These are phyloP conservation scores for Cytidiella melzeri DNA, from an alignment of 768 basidiomycete species.

Conservation along the genomic window DNA sequence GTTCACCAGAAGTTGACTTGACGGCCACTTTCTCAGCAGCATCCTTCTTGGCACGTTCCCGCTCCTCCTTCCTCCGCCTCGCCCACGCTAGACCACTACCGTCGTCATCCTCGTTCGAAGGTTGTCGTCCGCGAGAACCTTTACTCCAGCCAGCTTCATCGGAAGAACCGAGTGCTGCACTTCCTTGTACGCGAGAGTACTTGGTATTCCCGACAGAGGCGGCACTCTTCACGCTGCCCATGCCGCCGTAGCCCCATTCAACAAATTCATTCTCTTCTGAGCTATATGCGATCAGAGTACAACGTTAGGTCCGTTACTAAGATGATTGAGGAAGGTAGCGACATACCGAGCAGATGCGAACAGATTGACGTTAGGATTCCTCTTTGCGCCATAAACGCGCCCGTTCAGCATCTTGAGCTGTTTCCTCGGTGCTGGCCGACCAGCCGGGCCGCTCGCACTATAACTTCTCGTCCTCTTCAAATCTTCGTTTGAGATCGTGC, in stretches of 20 bases:
- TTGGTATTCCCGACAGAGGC: conserved; percentile 9
- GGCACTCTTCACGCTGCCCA: conserved; percentile 44
- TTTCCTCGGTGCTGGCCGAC: conserved; percentile 5
- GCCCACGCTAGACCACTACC: conserved; percentile 89
- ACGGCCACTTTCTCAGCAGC: conserved; percentile 8
- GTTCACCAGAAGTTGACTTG: neutral
- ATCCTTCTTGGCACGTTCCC: conserved; percentile 34
- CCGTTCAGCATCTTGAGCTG: conserved; percentile 68
- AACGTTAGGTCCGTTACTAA: no score
- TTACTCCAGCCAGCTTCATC: conserved; percentile 2
- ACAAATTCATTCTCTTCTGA: conserved; percentile 78
- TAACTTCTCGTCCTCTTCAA: conserved; percentile 3
- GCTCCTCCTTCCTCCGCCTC: conserved; percentile 49
- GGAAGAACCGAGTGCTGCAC: conserved; percentile 16
- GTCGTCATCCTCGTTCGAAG: conserved; percentile 54
- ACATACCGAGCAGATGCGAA: conserved; percentile 46
- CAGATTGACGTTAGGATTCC: conserved; percentile 36
- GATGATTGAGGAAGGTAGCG: no score
- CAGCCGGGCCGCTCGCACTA: conserved; percentile 6
- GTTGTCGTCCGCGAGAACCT: neutral
- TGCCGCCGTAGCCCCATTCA: conserved; percentile 88
- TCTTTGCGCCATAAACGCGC: conserved; percentile 62
- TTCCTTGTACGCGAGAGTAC: conserved; percentile 17
- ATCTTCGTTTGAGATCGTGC: conserved; percentile 12
- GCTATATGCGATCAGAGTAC: conserved; percentile 5